Percentiles rank a stretch among this genome's conserved stretches.
These are phyloP conservation scores for Talinum fruticosum DNA, from an alignment of 148 eudicot genomes.

Conservation along the genomic window DNA sequence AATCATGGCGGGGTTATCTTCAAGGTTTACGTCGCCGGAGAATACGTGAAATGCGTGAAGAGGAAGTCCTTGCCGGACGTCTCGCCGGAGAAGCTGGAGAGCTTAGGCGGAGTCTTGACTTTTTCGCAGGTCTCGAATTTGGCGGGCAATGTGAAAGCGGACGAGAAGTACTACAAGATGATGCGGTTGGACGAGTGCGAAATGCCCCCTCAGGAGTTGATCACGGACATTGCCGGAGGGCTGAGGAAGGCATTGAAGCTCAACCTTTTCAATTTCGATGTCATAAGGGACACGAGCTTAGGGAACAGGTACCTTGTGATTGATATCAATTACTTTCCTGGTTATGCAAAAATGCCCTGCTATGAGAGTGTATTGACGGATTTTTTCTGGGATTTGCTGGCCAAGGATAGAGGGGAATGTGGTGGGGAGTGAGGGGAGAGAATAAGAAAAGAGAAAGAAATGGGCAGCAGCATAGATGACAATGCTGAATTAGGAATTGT, in stretches of 20 bases:
- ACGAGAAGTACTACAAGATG: slow-evolving; percentile 47
- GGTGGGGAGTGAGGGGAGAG: not conserved
- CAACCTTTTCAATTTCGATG: slow-evolving; percentile 66
- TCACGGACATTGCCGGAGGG: slow-evolving; percentile 46
- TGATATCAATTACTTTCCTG: slow-evolving; percentile 91
- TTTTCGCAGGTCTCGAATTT: slow-evolving; percentile 76
- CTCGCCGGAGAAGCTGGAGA: slow-evolving; percentile 42
- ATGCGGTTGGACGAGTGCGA: slow-evolving; percentile 52
- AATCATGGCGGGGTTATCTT: slow-evolving; percentile 79
- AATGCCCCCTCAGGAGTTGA: slow-evolving; percentile 56
- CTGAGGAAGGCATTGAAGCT: slow-evolving; percentile 47
- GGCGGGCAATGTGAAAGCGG: slow-evolving; percentile 37
- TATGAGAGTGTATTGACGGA: slow-evolving; percentile 64
- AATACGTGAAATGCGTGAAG: slow-evolving; percentile 65
- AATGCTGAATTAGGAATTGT: slow-evolving; percentile 24
- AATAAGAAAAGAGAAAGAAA: slow-evolving; percentile 10
- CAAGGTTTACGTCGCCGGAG: slow-evolving; percentile 74
- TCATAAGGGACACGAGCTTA: slow-evolving; percentile 56
- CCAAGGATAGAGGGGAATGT: slow-evolving; percentile 9
- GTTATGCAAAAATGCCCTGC: slow-evolving; percentile 78
- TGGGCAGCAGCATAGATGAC: slow-evolving; percentile 27
- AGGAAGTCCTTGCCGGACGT: slow-evolving; percentile 71
- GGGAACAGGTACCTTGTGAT: slow-evolving; percentile 77
- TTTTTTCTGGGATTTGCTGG: slow-evolving; percentile 64
- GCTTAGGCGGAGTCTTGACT: slow-evolving; percentile 42